Conservation (phyloP, 441 rosid species). For the Biscutella laevigata region DNA sequence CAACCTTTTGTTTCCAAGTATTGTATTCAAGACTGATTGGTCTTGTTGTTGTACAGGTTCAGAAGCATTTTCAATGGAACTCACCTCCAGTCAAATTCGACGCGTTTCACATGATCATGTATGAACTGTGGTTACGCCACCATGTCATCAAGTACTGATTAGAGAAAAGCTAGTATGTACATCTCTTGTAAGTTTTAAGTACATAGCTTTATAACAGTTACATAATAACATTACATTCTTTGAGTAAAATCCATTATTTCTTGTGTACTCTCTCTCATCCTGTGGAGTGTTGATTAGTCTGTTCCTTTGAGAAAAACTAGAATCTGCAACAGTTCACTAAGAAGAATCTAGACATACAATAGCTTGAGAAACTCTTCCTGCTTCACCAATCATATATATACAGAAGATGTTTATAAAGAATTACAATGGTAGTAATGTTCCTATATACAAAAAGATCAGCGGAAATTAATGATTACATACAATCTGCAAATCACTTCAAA, state of each 20-base stretch:
- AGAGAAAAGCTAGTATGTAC: constrained; percentile 7
- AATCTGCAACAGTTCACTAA: no score
- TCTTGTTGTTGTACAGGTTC: constrained; percentile 47
- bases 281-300: background rate
- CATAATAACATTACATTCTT: constrained; percentile 16
- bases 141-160: constrained; percentile 79
- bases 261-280: constrained; percentile 2
- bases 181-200: constrained; percentile 27
- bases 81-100: constrained; percentile 66
- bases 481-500: constrained; percentile 20
- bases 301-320: no score
- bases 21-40: constrained; percentile 7
- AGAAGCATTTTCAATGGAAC: constrained; percentile 94
- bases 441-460: constrained; percentile 19
- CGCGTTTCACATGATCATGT: constrained; percentile 93
- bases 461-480: constrained; percentile 13
- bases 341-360: background rate
- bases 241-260: constrained; percentile 17
- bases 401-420: background rate
- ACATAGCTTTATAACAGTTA: constrained; percentile 24
- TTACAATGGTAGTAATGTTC: constrained; percentile 12
- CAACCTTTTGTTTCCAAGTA: background rate
- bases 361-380: background rate
- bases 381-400: background rate
- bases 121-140: constrained; percentile 86